These are phyloP conservation scores for Pharus latifolius DNA, from an alignment of 176 grass and related monocot genomes.

Conservation along the genomic window DNA sequence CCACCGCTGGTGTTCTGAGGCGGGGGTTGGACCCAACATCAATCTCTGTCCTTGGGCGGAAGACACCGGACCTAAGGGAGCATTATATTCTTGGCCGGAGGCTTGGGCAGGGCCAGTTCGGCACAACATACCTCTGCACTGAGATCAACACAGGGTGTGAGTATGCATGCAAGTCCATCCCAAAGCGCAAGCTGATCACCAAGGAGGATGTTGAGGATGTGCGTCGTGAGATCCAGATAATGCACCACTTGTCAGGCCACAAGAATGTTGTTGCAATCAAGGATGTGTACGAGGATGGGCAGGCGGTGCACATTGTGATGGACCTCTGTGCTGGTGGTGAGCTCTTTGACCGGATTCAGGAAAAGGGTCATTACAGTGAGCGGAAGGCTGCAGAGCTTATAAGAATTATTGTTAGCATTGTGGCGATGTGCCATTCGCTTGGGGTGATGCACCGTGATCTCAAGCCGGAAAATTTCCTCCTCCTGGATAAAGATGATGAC, in stretches of 20 bases:
- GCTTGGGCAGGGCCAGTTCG: constrained; percentile 91
- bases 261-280: constrained; percentile 94
- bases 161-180: constrained; percentile 94
- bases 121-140: constrained; percentile 81
- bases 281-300: constrained; percentile 68
- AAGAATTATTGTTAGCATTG: constrained; percentile 78
- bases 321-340: constrained; percentile 84
- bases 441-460: constrained; percentile 97
- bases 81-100: constrained; percentile 62
- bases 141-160: constrained; percentile 69
- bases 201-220: constrained; percentile 81
- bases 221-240: constrained; percentile 87
- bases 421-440: constrained; percentile 81
- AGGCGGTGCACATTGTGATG: constrained; percentile 83
- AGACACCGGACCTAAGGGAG: constrained; percentile 53
- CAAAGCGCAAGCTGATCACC: constrained; percentile 68
- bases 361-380: constrained; percentile 69
- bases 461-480: constrained; percentile 91
- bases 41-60: constrained; percentile 57
- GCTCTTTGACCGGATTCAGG: constrained; percentile 74
- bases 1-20: constrained; percentile 31
- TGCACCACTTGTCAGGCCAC: constrained; percentile 85
- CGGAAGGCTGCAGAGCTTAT: constrained; percentile 80
- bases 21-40: constrained; percentile 24
- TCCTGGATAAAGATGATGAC: constrained; percentile 67